Conservation (phyloP, 768 basidiomycete species). For the Tulasnella sp. region DNA sequence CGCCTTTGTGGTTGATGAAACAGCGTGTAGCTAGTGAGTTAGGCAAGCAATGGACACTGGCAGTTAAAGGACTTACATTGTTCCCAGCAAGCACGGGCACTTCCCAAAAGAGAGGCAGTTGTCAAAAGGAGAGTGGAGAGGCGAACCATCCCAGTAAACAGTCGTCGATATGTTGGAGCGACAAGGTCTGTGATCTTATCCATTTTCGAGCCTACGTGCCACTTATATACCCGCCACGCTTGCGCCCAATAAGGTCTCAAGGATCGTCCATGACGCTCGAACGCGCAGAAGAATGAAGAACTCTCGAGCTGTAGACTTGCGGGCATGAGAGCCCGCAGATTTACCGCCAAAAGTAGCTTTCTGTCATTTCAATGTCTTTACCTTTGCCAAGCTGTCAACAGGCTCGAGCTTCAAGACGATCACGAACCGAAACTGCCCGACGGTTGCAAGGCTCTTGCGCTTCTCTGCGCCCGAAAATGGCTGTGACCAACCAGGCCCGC, state of each 20-base stretch:
- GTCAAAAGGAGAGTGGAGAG: not conserved
- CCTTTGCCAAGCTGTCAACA: too few species aligned
- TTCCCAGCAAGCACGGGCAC: not conserved
- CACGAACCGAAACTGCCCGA: too few species aligned
- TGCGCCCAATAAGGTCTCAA: too few species aligned
- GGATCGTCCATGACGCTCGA: too few species aligned
- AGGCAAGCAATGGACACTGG: not conserved
- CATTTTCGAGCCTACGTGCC: too few species aligned
- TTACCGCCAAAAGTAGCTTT: too few species aligned
- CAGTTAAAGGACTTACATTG: not conserved
- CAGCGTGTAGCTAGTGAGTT: not conserved
- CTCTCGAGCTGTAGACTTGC: too few species aligned
- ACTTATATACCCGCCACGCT: too few species aligned
- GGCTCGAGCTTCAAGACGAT: too few species aligned
- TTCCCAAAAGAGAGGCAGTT: not conserved
- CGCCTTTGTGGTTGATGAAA: slow-evolving; percentile 15
- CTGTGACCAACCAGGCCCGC: not conserved
- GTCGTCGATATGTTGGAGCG: not conserved
- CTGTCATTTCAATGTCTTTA: too few species aligned
- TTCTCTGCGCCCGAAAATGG: not conserved
- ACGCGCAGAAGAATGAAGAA: too few species aligned
- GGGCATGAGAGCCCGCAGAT: too few species aligned
- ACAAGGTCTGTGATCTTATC: not conserved
- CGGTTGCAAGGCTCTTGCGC: not conserved
- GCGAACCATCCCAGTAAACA: not conserved